Evolutionary conservation across 495 filamentous ascomycete species (phyloP), one percentile per base, ranked within the genome.

Genomic region (Tetracladium marchalianum): DNA sequence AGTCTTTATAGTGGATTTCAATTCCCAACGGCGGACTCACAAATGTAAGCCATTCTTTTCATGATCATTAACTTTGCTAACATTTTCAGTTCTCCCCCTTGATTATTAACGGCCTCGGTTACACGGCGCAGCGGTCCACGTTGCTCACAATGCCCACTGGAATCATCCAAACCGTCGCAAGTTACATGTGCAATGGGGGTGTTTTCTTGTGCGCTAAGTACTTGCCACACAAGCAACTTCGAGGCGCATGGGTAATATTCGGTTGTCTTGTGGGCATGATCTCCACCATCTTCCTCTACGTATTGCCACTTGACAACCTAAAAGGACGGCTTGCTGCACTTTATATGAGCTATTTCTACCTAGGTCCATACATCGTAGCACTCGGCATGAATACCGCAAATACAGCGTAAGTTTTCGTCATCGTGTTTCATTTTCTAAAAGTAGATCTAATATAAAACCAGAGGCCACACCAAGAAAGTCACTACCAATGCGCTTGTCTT

Each of bases 401-500:
- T 35, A 52, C 44, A 11, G 53, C 46, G 39, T 49, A 49, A 35
- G 46, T 36, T 1, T 7, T 43, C 39, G 17, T 3, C 16, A 12
- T 3, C 36, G 16, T 22, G 0, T 27, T 43, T 8, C 7, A 27
- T 7, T 27, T 27, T 7, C 7, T 27, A 7, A 31, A 8, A 13
- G 15, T 4, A 12, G n/a, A 12, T 31, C 9, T 13, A 35, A 27
- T 3, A 27, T 27, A 7, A 27, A 3, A 3, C 3, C 22, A 46
- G 38, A 8, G 76, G 77, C 4, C 80, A 80, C 47, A 81, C 78
- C 9, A 81, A 81, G 62, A 81, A 81, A 61, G 79, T 77, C 0
- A 82, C 77, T 0, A 73, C 80, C 1, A 75, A 75, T 1, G 77
- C 77, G 0, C 43, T 83, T 17, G 78, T 78, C 47, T 57, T 81